Evolutionary conservation across 2,329 filamentous ascomycete genomes (phyloP).

Genomic region (Diplodia intermedia): DNA sequence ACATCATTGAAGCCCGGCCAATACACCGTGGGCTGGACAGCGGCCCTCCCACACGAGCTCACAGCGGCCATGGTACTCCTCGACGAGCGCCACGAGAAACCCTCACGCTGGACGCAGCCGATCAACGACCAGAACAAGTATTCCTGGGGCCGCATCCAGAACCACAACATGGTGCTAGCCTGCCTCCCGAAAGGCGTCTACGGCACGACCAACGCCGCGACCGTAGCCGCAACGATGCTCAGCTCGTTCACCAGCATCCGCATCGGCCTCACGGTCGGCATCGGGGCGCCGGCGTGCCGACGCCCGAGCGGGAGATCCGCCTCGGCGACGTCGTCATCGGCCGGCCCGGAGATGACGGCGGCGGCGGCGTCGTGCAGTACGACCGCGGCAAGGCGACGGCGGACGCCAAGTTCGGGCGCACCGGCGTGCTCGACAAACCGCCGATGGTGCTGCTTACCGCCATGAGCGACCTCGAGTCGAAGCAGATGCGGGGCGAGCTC

Average conservation of each 20-base stretch:
- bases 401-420: constrained; percentile 33
- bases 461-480: not conserved
- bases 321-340: constrained; percentile 42
- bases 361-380: constrained; percentile 39
- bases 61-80: not conserved
- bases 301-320: constrained; percentile 35
- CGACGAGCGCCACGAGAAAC: not conserved
- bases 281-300: constrained; percentile 39
- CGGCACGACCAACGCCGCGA: not conserved
- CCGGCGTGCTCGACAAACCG: constrained; percentile 34
- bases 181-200: not conserved
- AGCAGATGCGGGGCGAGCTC: not conserved
- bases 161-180: constrained; percentile 32
- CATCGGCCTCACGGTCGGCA: constrained; percentile 39
- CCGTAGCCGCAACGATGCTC: not conserved
- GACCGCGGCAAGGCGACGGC: constrained; percentile 36
- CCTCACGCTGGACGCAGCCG: not conserved
- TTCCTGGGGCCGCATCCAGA: not conserved
- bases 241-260: constrained; percentile 34
- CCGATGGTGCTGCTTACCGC: constrained; percentile 25
- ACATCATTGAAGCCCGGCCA: not conserved
- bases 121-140: not conserved
- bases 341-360: constrained; percentile 32
- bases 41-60: not conserved
- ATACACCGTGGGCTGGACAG: constrained; percentile 12